Percentiles rank a stretch among this genome's conserved stretches.
Evolutionary conservation across 495 filamentous ascomycete genomes (phyloP).

Genomic region (Neurospora sp.): DNA sequence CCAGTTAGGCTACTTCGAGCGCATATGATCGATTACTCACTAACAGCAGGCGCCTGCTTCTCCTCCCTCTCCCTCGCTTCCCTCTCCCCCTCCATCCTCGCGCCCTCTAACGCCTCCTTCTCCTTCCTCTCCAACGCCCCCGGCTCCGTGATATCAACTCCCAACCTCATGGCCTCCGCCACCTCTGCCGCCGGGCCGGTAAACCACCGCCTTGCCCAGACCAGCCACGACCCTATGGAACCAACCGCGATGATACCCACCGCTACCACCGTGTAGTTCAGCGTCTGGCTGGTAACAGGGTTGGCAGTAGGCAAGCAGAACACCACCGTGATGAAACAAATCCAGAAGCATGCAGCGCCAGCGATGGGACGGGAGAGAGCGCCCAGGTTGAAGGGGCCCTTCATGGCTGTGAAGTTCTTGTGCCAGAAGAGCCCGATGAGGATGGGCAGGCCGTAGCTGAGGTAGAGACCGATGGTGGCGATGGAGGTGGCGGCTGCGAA

Average conservation of each 20-base stretch:
- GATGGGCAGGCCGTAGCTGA: slow-evolving; percentile 57
- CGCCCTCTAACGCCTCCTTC: slow-evolving; percentile 11
- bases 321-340: slow-evolving; percentile 48
- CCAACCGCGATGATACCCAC: slow-evolving; percentile 48
- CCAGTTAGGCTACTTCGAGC: background rate
- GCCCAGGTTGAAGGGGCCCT: slow-evolving; percentile 52
- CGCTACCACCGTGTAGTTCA: slow-evolving; percentile 56
- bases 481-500: slow-evolving; percentile 55
- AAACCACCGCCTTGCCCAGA: slow-evolving; percentile 48
- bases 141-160: slow-evolving; percentile 38
- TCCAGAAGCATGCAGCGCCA: slow-evolving; percentile 42
- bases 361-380: slow-evolving; percentile 44
- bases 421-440: slow-evolving; percentile 45
- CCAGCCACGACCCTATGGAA: slow-evolving; percentile 19
- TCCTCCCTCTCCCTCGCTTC: background rate
- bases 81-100: background rate
- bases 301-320: slow-evolving; percentile 54
- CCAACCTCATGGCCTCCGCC: slow-evolving; percentile 36
- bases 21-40: background rate
- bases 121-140: slow-evolving; percentile 35
- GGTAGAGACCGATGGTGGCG: slow-evolving; percentile 59
- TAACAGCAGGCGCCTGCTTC: background rate
- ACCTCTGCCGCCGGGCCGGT: slow-evolving; percentile 47
- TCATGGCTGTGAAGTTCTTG: slow-evolving; percentile 27
- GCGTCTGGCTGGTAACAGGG: slow-evolving; percentile 45